Evolutionary conservation across 805 yeast species (phyloP), one percentile per base, ranked within the genome.

Genomic region (Yarrowia keelungensis): DNA sequence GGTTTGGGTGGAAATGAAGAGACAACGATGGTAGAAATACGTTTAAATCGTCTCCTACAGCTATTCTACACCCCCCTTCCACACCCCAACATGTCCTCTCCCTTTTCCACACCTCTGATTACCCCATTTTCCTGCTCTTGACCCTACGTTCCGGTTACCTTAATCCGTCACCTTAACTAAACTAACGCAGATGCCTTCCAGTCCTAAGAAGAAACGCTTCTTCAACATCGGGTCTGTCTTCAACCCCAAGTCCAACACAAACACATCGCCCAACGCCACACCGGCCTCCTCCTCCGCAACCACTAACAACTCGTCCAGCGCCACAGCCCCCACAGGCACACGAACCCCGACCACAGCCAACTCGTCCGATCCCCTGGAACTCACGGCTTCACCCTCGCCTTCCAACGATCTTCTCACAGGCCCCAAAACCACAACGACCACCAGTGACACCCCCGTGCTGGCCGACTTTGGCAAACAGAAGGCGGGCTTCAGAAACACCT

Each of bases 161-260:
- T 53, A 53, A 19, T 39, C 45, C 19, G 43, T 16, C 32, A 53
- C 59, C 59, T 39, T 53, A 53, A 53, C 45, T 15, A 56, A 26
- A 19, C 65, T 59, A 59, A 59, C 65, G 16, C 42, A 59, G 65
- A 62, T 62, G 67, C 54, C 54, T 11, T 62, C 67, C 54, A 62
- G 67, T 41, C 67, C 67, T 22, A 62, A 62, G 67, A 62, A 62
- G 67, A 62, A 62, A 49, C 67, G 67, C 45, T 62, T 62, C 67
- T 62, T 62, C 67, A 62, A 62, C 56, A 47, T 62, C 36, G 67
- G 67, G 54, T 62, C 67, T 39, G 67, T 62, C 8, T 62, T 62
- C 46, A 62, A 47, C 56, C 67, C 54, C 54, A 62, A 62, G 10
- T 11, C n/a, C 51, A 59, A 43, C 65, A 59, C 65, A 59, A 59